Percentiles rank a stretch among this genome's conserved stretches.
Conservation (phyloP, 768 basidiomycete species). For the Crucibulum laeve region DNA sequence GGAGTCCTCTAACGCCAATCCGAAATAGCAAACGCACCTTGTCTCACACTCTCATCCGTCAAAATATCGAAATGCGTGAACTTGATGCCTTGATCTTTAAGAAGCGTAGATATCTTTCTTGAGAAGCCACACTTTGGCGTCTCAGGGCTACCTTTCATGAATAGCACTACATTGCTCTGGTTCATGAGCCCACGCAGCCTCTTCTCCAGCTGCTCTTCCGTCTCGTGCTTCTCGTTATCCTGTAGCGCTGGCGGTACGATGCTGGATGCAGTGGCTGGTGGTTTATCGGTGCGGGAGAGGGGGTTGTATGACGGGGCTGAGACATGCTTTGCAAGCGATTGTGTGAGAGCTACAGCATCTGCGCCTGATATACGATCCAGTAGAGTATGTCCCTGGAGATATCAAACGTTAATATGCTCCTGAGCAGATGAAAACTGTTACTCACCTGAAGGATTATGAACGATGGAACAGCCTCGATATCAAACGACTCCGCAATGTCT, state of each 20-base stretch:
- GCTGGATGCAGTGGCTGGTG: conserved; percentile 26
- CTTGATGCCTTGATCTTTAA: conserved; percentile 58
- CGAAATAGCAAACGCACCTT: conserved; percentile 43
- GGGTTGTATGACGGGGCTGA: conserved; percentile 30
- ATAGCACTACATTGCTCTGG: conserved; percentile 72
- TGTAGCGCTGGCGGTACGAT: conserved; percentile 10
- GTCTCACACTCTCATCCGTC: conserved; percentile 73
- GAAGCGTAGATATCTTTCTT: conserved; percentile 62
- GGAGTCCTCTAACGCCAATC: background rate
- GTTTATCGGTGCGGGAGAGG: conserved; percentile 45
- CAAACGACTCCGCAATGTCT: conserved; percentile 91
- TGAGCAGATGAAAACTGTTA: background rate
- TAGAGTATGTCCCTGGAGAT: conserved; percentile 77
- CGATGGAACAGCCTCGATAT: conserved; percentile 84
- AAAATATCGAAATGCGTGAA: conserved; percentile 85
- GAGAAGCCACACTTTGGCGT: conserved; percentile 85
- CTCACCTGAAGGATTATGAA: conserved; percentile 77
- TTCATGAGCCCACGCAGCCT: conserved; percentile 74
- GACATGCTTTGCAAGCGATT: conserved; percentile 56
- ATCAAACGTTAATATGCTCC: background rate
- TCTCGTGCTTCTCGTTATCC: conserved; percentile 35
- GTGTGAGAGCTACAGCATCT: conserved; percentile 63
- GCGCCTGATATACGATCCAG: conserved; percentile 77
- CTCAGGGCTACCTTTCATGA: conserved; percentile 87
- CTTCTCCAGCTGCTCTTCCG: conserved; percentile 58